Percentiles rank a stretch among this genome's conserved stretches.
Evolutionary conservation across 116 monocot species (phyloP).

Genomic region (Papilionanthe hybrid): DNA sequence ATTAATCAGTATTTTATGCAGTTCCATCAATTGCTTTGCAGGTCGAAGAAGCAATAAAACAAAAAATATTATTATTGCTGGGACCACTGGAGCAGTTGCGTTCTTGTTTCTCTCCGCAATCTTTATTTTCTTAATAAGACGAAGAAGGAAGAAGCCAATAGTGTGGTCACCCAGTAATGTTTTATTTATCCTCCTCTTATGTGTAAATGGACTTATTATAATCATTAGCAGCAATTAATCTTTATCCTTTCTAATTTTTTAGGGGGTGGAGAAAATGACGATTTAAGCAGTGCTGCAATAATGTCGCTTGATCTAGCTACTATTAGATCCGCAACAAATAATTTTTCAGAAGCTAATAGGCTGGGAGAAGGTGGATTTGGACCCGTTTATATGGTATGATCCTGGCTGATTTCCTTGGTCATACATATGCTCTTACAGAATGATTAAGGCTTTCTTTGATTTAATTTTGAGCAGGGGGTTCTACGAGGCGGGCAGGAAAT

Average conservation of each 20-base stretch:
- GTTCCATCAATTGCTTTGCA: neutral
- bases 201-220: neutral
- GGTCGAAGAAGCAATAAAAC: neutral
- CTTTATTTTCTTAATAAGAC: constrained; percentile 1
- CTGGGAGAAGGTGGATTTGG: constrained; percentile 31
- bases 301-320: constrained; percentile 5
- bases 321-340: constrained; percentile 11
- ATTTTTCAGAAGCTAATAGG: constrained; percentile 16
- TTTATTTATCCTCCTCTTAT: neutral
- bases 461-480: constrained; percentile 12
- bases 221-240: neutral
- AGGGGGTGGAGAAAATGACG: neutral
- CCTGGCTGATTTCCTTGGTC: too few relatives aligned
- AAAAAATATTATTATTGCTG: neutral
- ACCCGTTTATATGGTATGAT: constrained; percentile 23
- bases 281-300: neutral
- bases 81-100: constrained; percentile 3
- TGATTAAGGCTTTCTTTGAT: neutral
- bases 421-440: neutral
- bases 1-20: too few relatives aligned
- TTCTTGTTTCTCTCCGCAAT: constrained; percentile 2
- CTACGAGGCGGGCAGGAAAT: constrained; percentile 16
- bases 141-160: neutral
- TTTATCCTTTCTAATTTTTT: neutral
- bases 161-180: neutral